Conservation (phyloP, 257 asterid species). For the Phtheirospermum japonicum region DNA sequence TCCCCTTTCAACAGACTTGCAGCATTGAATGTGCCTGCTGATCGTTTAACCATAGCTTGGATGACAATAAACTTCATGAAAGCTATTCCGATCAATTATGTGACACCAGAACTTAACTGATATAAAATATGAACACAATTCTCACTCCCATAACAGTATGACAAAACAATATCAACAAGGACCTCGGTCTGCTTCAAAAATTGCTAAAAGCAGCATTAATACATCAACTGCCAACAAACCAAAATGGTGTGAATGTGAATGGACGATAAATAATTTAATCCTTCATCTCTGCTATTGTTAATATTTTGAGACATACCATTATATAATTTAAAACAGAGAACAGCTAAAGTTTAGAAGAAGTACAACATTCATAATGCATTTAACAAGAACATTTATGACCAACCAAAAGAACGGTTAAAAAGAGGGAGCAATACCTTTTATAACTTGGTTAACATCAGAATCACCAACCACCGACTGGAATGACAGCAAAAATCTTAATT, state of each 20-base stretch:
- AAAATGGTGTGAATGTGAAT: slow-evolving; percentile 5
- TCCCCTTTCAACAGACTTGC: slow-evolving; percentile 9
- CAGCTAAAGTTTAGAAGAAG: neutral
- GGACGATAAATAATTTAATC: neutral
- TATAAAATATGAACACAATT: neutral
- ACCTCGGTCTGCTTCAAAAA: neutral
- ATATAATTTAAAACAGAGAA: slow-evolving; percentile 4
- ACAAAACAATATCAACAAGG: slow-evolving; percentile 2
- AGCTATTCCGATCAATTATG: slow-evolving; percentile 6
- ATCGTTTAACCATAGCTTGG: neutral
- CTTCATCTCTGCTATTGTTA: neutral
- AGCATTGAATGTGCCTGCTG: slow-evolving; percentile 12
- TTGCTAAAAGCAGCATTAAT: slow-evolving; percentile 12
- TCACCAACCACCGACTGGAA: slow-evolving; percentile 56
- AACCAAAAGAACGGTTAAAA: neutral
- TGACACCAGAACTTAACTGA: neutral
- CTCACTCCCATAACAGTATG: neutral
- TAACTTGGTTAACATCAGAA: slow-evolving; percentile 43
- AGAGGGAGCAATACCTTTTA: slow-evolving; percentile 40
- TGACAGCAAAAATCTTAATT: slow-evolving; percentile 44
- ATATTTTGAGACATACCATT: neutral
- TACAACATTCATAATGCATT: neutral
- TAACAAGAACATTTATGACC: neutral
- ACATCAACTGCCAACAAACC: neutral
- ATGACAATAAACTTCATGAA: neutral